Conservation (phyloP, 139 green algal species). For the Auxenochlorella protothecoides region DNA sequence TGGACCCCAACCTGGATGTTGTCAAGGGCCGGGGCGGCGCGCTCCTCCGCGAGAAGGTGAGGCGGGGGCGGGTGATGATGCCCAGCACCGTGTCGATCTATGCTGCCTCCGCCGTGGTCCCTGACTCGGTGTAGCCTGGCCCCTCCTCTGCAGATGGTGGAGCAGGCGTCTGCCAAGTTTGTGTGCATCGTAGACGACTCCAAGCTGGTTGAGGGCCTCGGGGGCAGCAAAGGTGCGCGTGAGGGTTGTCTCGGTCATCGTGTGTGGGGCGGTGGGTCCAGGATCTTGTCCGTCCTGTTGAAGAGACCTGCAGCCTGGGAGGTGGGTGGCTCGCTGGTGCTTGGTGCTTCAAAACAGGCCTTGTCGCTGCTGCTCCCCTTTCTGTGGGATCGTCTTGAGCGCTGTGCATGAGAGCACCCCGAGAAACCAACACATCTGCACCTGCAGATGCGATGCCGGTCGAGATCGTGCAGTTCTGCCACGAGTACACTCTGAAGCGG, state of each 20-base stretch:
- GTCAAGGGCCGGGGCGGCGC: constrained; percentile 97
- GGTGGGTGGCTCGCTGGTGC: too few species aligned
- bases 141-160: constrained; percentile 75
- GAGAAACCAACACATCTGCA: too few species aligned
- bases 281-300: background rate
- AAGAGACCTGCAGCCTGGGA: background rate
- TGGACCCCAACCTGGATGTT: constrained; percentile 92
- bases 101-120: too few species aligned
- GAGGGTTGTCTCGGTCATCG: background rate
- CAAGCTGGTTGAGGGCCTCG: constrained; percentile 84
- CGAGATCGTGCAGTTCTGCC: constrained; percentile 99
- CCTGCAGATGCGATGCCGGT: constrained; percentile 81
- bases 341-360: too few species aligned
- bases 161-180: constrained; percentile 86
- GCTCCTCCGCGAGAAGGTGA: constrained; percentile 90
- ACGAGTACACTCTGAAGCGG: constrained; percentile 71
- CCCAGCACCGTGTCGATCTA: too few species aligned
- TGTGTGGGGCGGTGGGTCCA: background rate
- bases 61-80: background rate
- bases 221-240: constrained; percentile 66
- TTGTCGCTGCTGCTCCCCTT: too few species aligned
- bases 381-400: too few species aligned
- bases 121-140: background rate
- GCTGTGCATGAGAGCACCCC: too few species aligned
- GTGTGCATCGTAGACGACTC: constrained; percentile 99